These are phyloP conservation scores for Ceratocystis diversiconidia DNA, from an alignment of 2,329 filamentous ascomycete genomes.

Conservation along the genomic window DNA sequence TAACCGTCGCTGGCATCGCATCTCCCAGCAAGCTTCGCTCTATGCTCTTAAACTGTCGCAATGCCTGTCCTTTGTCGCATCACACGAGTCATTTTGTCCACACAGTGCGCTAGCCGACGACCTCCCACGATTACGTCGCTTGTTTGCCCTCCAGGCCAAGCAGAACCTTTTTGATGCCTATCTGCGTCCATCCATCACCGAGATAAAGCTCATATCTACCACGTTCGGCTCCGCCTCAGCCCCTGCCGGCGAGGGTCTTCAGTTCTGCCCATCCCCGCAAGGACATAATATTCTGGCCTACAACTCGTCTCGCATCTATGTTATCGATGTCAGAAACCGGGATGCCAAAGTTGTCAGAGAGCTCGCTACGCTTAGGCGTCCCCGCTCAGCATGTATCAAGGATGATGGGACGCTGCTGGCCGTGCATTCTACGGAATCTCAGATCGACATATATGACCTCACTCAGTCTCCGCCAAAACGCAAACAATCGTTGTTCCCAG, in stretches of 20 bases:
- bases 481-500: slow-evolving; percentile 60
- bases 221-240: slow-evolving; percentile 73
- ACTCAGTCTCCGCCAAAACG: slow-evolving; percentile 49
- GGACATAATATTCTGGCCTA: slow-evolving; percentile 65
- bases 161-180: slow-evolving; percentile 67
- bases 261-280: slow-evolving; percentile 64
- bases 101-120: slow-evolving; percentile 32
- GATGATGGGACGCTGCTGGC: slow-evolving; percentile 65
- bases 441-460: slow-evolving; percentile 75
- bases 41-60: slow-evolving; percentile 48
- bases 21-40: slow-evolving; percentile 48
- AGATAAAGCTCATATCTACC: slow-evolving; percentile 68
- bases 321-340: slow-evolving; percentile 52
- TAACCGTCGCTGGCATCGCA: slow-evolving; percentile 50
- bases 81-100: slow-evolving; percentile 30
- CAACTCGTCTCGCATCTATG: slow-evolving; percentile 72
- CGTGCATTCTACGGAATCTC: slow-evolving; percentile 67
- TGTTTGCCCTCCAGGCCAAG: slow-evolving; percentile 57
- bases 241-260: slow-evolving; percentile 72
- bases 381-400: slow-evolving; percentile 61
- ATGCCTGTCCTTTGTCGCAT: slow-evolving; percentile 45
- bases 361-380: slow-evolving; percentile 63
- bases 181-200: slow-evolving; percentile 52
- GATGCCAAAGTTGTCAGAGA: slow-evolving; percentile 56
- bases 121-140: slow-evolving; percentile 45